These are phyloP conservation scores for Paramecium tetraurelia DNA, from an alignment of 73 alveolate genomes.

Conservation along the genomic window DNA sequence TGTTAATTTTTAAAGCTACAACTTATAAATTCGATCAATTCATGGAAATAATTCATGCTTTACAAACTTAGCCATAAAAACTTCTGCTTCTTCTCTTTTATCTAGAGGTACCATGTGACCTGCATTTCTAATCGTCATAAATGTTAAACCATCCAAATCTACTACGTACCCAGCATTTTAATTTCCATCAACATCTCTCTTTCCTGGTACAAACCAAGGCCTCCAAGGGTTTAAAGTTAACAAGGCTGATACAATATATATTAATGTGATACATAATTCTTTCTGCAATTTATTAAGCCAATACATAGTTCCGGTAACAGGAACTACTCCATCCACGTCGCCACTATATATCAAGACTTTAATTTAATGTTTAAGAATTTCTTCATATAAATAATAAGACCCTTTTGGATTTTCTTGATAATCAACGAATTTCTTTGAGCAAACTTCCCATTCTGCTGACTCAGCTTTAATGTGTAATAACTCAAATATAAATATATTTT, in stretches of 20 bases:
- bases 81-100: not conserved
- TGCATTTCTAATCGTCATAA: not conserved
- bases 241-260: not conserved
- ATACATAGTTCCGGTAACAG: not conserved
- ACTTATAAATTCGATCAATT: not conserved
- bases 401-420: not conserved
- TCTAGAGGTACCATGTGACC: slow-evolving; percentile 44
- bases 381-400: slow-evolving; percentile 16
- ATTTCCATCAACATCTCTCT: not conserved
- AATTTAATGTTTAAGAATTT: slow-evolving; percentile 24
- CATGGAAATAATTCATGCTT: not conserved
- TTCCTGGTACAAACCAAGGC: not conserved
- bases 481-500: not conserved
- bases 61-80: not conserved
- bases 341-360: slow-evolving; percentile 61
- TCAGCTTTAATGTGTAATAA: not conserved
- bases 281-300: slow-evolving; percentile 54
- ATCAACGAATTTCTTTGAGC: not conserved
- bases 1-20: not conserved
- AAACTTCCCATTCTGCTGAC: not conserved
- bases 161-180: slow-evolving; percentile 26
- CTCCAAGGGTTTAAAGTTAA: slow-evolving; percentile 2
- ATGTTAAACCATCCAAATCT: slow-evolving; percentile 2
- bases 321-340: slow-evolving; percentile 32
- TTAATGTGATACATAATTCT: slow-evolving; percentile 8